Conservation (phyloP, 495 filamentous ascomycete species). For the Talaromyces liani region DNA sequence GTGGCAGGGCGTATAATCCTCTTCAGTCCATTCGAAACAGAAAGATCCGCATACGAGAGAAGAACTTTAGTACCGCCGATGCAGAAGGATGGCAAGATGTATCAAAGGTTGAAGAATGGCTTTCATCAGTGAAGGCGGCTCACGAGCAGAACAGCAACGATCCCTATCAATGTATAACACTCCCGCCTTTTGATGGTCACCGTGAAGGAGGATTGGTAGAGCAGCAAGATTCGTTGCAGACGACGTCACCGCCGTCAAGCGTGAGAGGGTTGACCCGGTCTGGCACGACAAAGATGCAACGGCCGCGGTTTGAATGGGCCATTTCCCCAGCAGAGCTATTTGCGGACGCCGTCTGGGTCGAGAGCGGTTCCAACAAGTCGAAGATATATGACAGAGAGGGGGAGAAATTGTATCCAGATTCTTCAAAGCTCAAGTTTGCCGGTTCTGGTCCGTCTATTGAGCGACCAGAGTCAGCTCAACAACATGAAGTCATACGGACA, state of each 20-base stretch:
- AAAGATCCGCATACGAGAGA: conserved; percentile 66
- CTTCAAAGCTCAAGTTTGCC: conserved; percentile 12
- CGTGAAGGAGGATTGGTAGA: conserved; percentile 17
- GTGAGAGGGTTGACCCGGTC: conserved; percentile 26
- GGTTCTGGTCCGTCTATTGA: too few species aligned
- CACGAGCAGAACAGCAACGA: conserved; percentile 30
- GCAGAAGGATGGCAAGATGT: conserved; percentile 71
- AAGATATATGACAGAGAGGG: conserved; percentile 69
- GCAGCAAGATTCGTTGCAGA: conserved; percentile 13
- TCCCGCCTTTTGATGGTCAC: conserved; percentile 49
- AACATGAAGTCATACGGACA: background rate
- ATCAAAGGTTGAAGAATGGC: conserved; percentile 61
- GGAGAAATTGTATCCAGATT: conserved; percentile 55
- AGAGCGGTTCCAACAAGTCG: conserved; percentile 66
- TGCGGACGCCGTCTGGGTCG: conserved; percentile 79
- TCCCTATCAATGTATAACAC: conserved; percentile 39
- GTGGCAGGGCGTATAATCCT: conserved; percentile 71
- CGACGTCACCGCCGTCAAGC: conserved; percentile 27
- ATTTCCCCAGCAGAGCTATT: conserved; percentile 72
- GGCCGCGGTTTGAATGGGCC: conserved; percentile 72
- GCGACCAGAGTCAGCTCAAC: background rate
- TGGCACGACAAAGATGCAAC: conserved; percentile 43
- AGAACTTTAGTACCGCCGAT: conserved; percentile 60
- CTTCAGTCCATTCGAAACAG: conserved; percentile 83
- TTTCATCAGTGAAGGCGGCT: conserved; percentile 55